A percentile compares a stretch with the other conserved stretches of the same genome.
Conservation (phyloP, 257 asterid genomes). For the Nyctanthes arbortristis region DNA sequence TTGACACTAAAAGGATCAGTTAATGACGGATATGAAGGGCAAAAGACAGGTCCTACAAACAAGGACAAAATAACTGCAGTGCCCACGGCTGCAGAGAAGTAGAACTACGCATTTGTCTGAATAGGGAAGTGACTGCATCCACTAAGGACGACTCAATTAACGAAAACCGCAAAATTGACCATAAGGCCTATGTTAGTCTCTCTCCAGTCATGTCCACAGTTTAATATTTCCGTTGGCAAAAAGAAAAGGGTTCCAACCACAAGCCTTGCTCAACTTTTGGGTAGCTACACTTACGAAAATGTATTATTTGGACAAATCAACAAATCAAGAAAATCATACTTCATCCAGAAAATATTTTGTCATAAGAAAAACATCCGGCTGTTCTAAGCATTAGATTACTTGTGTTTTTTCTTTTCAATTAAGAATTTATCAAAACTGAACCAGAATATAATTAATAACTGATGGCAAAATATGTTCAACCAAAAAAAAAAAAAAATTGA, state of each 20-base stretch:
- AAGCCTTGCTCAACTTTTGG: background rate
- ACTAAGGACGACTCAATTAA: background rate
- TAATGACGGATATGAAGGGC: too few species aligned
- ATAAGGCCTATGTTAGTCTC: background rate
- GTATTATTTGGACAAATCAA: background rate
- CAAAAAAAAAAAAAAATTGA: background rate
- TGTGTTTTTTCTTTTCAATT: background rate
- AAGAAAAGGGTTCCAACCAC: background rate
- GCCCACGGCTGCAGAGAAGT: background rate
- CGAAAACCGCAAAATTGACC: conserved; percentile 8
- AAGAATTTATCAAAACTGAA: background rate
- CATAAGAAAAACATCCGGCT: conserved; percentile 9
- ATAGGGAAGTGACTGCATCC: conserved; percentile 10
- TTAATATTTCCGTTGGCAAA: conserved; percentile 4
- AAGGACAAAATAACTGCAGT: too few species aligned
- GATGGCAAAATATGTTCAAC: background rate
- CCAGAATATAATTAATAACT: background rate
- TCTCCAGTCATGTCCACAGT: conserved; percentile 14
- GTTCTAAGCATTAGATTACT: background rate
- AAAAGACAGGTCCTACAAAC: too few species aligned
- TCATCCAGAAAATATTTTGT: too few species aligned
- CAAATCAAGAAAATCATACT: conserved; percentile 2
- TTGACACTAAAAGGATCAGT: background rate
- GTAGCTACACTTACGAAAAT: background rate
- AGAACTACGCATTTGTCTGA: background rate